Conservation (phyloP, 2,329 filamentous ascomycete species). For the Allantophomopsis lycopodina region DNA sequence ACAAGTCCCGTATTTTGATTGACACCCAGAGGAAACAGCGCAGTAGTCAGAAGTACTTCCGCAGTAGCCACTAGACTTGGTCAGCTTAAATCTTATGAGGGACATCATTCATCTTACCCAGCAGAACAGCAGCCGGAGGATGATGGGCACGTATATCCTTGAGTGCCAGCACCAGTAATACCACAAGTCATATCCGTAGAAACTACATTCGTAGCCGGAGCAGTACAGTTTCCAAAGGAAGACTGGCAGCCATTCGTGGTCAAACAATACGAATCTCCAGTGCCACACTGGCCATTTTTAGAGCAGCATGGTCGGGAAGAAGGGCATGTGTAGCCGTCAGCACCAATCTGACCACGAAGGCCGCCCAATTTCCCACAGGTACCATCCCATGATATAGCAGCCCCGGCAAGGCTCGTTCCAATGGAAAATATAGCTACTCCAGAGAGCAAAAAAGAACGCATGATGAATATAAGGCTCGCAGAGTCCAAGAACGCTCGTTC, state of each 20-base stretch:
- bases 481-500: neutral
- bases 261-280: neutral
- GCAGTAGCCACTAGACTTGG: slow-evolving; percentile 10
- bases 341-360: neutral
- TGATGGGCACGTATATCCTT: slow-evolving; percentile 13
- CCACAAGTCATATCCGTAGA: slow-evolving; percentile 13
- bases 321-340: neutral
- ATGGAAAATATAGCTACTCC: neutral
- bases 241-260: neutral
- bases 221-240: neutral
- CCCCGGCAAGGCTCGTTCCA: neutral
- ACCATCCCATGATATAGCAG: neutral
- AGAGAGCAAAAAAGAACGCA: neutral
- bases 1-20: slow-evolving; percentile 5
- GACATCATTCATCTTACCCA: slow-evolving; percentile 4
- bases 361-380: neutral
- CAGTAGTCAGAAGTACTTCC: slow-evolving; percentile 14
- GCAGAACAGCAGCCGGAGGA: slow-evolving; percentile 10
- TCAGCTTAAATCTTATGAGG: slow-evolving; percentile 2
- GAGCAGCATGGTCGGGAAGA: neutral
- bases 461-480: neutral
- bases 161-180: slow-evolving; percentile 10
- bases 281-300: neutral
- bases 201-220: slow-evolving; percentile 2
- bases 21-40: slow-evolving; percentile 7